Conservation (phyloP, 164 flowering plant species). For the Sedum album region DNA sequence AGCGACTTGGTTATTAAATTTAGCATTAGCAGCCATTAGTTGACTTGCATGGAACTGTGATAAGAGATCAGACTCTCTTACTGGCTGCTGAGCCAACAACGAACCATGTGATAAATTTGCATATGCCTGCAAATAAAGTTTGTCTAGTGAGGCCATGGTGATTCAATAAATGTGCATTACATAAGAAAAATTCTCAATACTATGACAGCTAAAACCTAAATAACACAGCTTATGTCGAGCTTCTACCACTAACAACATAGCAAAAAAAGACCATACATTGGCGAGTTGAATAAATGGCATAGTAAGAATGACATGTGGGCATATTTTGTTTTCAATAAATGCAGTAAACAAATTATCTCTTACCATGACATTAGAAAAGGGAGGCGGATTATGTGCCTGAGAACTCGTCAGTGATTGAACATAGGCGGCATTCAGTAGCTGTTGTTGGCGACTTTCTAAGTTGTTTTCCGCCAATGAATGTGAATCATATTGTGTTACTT, state of each 20-base stretch:
- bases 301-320: background rate
- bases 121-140: conserved; percentile 46
- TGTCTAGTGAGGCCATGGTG: background rate
- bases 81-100: conserved; percentile 51
- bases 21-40: conserved; percentile 61
- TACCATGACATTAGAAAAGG: conserved; percentile 71
- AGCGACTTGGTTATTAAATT: conserved; percentile 45
- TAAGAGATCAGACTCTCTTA: conserved; percentile 65
- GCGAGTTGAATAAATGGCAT: too few species aligned
- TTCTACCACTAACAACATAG: background rate
- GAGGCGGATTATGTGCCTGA: conserved; percentile 63
- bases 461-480: background rate
- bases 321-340: too few species aligned
- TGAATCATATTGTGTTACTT: background rate
- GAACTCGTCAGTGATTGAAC: conserved; percentile 46
- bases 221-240: too few species aligned
- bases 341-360: background rate
- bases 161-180: background rate
- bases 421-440: conserved; percentile 45
- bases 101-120: conserved; percentile 58
- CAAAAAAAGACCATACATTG: background rate
- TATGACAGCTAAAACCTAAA: background rate
- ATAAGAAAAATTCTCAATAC: background rate
- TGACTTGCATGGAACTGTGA: conserved; percentile 68
- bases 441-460: background rate